phyloP scores from a whole-genome alignment of 768 basidiomycete species.

The Mycena maculata region DNA sequence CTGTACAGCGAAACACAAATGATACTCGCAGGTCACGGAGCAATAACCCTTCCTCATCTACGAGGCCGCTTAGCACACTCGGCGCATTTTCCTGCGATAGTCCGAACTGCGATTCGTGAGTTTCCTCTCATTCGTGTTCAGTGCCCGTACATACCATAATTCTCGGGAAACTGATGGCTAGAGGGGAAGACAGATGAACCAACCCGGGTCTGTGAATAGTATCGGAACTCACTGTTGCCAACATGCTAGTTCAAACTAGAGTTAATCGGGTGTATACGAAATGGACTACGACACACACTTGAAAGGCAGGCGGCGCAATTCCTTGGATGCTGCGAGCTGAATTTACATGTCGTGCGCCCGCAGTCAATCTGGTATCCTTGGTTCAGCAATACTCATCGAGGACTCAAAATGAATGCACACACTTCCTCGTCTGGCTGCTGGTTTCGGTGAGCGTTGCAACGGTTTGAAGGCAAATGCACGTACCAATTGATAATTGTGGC shows the following conservation, averaged over 20 bases:
- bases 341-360: conserved; percentile 74
- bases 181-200: conserved; percentile 37
- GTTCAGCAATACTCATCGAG: conserved; percentile 33
- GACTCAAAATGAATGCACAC: conserved; percentile 35
- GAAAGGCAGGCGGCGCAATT: conserved; percentile 67
- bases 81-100: conserved; percentile 19
- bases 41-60: not conserved
- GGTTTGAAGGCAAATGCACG: conserved; percentile 35
- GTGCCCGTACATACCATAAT: conserved; percentile 55
- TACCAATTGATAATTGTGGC: conserved; percentile 66
- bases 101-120: conserved; percentile 24
- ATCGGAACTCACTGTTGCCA: conserved; percentile 79
- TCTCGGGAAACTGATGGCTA: conserved; percentile 79
- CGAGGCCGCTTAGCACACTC: not conserved
- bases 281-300: conserved; percentile 9
- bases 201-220: conserved; percentile 6
- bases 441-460: conserved; percentile 19
- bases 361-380: conserved; percentile 66
- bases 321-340: conserved; percentile 71
- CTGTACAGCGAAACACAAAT: not conserved
- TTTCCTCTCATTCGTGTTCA: not conserved
- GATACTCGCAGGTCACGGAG: conserved; percentile 2
- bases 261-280: not conserved
- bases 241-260: conserved; percentile 56
- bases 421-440: conserved; percentile 73